Percentiles rank a stretch among this genome's conserved stretches.
Conservation (phyloP, 768 basidiomycete genomes). For the Suillus paluster region DNA sequence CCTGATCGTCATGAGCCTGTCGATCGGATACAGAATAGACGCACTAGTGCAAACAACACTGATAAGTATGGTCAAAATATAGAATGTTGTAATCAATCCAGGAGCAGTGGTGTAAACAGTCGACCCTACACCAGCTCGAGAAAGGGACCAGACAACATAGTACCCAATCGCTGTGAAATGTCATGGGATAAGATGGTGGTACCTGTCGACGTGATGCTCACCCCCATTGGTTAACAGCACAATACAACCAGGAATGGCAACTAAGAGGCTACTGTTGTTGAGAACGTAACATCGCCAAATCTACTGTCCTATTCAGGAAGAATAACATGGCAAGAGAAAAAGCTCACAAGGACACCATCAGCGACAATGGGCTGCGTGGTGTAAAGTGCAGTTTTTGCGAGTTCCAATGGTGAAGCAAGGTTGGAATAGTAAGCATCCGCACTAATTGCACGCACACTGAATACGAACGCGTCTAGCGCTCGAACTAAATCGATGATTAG, state of each 20-base stretch:
- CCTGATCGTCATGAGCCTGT: not conserved
- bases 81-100: not conserved
- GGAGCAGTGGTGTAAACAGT: not conserved
- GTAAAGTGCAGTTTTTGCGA: not conserved
- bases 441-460: not conserved
- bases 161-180: not conserved
- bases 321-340: not conserved
- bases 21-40: not conserved
- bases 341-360: not conserved
- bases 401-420: not conserved
- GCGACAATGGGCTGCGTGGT: not conserved
- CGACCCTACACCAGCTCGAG: not conserved
- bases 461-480: not conserved
- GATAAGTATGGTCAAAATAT: not conserved
- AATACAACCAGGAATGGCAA: not conserved
- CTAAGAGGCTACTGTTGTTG: not conserved
- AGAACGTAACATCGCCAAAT: not conserved
- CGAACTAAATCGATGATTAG: not conserved
- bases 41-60: not conserved
- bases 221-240: not conserved
- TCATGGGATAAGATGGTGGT: not conserved
- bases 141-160: constrained; percentile 1
- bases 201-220: not conserved
- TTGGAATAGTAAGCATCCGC: too few species aligned
- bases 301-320: not conserved